Evolutionary conservation across 148 eudicot species (phyloP), one percentile per base, ranked within the genome.

Genomic region (Vaccinium corymbosum): DNA sequence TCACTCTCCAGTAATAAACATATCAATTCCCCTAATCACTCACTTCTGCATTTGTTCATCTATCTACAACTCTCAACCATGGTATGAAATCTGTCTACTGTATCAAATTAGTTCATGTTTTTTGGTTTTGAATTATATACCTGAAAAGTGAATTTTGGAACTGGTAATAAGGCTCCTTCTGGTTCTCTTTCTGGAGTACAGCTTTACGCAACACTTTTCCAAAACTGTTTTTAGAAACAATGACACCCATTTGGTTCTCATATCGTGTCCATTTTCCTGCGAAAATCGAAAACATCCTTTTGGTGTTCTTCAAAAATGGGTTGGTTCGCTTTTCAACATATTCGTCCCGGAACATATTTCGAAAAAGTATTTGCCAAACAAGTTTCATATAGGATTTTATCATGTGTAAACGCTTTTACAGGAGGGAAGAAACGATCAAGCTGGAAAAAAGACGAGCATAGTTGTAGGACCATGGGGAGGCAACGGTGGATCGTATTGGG

Each of bases 391-490:
- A 22, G 70, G 32, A 64, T 13, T 27, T 68, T 27, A 72, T 72
- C 38, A n/a, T 72, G 46, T 72, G 17, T 72, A n/a, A 4, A 4
- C 4, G 11, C 49, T 62, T 2, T 12, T 22, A 3, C 49, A 90
- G 88, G 89, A 86, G 53, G 80, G 29, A 10, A 85, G 27, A 42
- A 85, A 74, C 70, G 86, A 88, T 46, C 89, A 80, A 80, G 35
- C 49, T 42, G 91, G 85, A 59, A 83, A 76, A 51, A 88, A 29
- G 85, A 88, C 83, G 82, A 85, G 51, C 13, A 85, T 92, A 50
- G 85, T 82, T 4, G 91, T 90, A 14, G 94, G 97, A 20, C 93
- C 94, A 73, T 94, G 97, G 93, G 97, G 97, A 75, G 97, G 94
- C 12, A 81, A 83, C 19, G 94, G 97, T 14, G 97, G 97, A 57